phyloP scores from a whole-genome alignment of 345 rosid species.

The Schrenkiella parvula region DNA sequence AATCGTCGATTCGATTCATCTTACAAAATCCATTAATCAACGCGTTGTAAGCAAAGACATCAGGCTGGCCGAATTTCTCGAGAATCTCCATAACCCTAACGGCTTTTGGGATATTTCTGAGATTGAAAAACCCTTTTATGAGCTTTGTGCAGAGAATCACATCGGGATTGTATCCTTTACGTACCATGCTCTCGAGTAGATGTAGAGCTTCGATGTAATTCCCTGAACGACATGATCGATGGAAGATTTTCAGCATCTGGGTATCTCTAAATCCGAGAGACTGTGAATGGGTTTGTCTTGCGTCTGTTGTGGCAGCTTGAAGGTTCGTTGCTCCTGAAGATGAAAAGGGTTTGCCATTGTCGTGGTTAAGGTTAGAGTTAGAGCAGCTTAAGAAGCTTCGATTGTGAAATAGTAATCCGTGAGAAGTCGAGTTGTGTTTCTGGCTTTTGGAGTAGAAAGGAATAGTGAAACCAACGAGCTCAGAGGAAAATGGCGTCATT shows the following conservation, averaged over 20 bases:
- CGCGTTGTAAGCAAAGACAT: slow-evolving; percentile 76
- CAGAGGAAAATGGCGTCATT: slow-evolving; percentile 31
- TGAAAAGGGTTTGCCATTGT: slow-evolving; percentile 7
- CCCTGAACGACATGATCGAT: slow-evolving; percentile 54
- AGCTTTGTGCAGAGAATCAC: slow-evolving; percentile 75
- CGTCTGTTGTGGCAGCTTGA: slow-evolving; percentile 35
- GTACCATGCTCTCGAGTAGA: slow-evolving; percentile 64
- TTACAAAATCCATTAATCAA: slow-evolving; percentile 83
- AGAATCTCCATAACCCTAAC: slow-evolving; percentile 68
- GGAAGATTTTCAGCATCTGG: slow-evolving; percentile 54
- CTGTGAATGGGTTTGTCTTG: slow-evolving; percentile 42
- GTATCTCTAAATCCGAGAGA: slow-evolving; percentile 55
- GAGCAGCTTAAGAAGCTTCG: slow-evolving; percentile 19
- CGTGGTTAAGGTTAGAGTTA: slow-evolving; percentile 13
- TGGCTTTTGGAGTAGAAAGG: slow-evolving; percentile 31
- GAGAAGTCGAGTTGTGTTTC: slow-evolving; percentile 6
- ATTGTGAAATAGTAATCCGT: not conserved
- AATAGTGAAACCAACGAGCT: slow-evolving; percentile 31
- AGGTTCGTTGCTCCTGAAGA: slow-evolving; percentile 5
- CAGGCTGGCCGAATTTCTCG: slow-evolving; percentile 67
- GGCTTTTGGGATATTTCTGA: slow-evolving; percentile 54
- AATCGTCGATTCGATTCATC: slow-evolving; percentile 56
- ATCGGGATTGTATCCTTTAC: slow-evolving; percentile 61
- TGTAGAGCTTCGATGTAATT: slow-evolving; percentile 62
- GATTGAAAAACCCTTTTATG: slow-evolving; percentile 61